Percentiles rank a stretch among this genome's conserved stretches.
These are phyloP conservation scores for Hypholoma fasciculare DNA, from an alignment of 768 basidiomycete species.

Conservation along the genomic window DNA sequence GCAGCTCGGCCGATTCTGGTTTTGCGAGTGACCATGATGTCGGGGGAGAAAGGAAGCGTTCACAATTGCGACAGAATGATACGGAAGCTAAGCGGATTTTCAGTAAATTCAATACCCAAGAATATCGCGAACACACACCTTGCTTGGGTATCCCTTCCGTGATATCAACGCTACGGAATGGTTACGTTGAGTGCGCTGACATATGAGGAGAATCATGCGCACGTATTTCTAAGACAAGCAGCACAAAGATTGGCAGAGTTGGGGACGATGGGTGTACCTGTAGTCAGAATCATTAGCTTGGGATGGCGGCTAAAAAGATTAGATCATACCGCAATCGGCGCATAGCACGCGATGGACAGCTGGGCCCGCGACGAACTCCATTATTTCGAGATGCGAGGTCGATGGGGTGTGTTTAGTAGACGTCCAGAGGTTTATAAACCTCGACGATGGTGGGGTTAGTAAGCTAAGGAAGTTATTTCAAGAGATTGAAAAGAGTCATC, in stretches of 20 bases:
- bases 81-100: constrained; percentile 59
- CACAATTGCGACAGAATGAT: constrained; percentile 94
- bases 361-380: constrained; percentile 80
- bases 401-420: neutral
- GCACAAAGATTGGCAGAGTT: constrained; percentile 94
- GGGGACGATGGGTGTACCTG: constrained; percentile 84
- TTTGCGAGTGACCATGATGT: constrained; percentile 81
- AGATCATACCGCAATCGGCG: constrained; percentile 76
- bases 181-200: neutral
- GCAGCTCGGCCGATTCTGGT: constrained; percentile 90
- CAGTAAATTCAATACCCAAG: too few species aligned
- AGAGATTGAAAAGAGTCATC: neutral
- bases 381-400: constrained; percentile 25
- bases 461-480: constrained; percentile 1
- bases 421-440: neutral
- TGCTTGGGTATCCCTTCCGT: constrained; percentile 98
- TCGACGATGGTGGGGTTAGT: constrained; percentile 15
- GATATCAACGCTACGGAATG: constrained; percentile 75
- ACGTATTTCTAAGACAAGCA: constrained; percentile 86
- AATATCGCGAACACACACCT: constrained; percentile 41
- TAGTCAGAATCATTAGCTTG: neutral
- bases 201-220: constrained; percentile 22
- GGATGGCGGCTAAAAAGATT: neutral
- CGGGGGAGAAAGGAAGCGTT: constrained; percentile 93
- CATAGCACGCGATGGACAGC: constrained; percentile 84